Evolutionary conservation across 2,329 filamentous ascomycete genomes (phyloP).

Genomic region (Fusarium pseudograminearum): DNA sequence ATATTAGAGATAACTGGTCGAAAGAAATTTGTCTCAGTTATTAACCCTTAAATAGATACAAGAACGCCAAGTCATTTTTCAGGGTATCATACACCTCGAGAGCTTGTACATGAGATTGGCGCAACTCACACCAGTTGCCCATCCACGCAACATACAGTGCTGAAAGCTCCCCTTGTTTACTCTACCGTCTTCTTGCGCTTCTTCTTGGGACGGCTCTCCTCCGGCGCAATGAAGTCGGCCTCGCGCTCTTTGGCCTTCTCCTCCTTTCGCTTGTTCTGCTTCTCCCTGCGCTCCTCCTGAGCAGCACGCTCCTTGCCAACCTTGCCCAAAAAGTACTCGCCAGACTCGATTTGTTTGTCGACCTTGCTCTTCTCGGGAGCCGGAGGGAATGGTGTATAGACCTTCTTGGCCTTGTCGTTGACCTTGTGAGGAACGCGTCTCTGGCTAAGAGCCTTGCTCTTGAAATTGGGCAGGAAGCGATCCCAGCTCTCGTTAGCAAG

Average conservation of each 20-base stretch:
- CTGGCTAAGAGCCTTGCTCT: constrained; percentile 90
- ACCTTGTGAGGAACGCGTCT: constrained; percentile 85
- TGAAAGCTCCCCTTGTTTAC: constrained; percentile 37
- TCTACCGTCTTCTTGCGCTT: constrained; percentile 69
- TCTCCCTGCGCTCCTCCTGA: constrained; percentile 83
- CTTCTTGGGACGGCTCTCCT: constrained; percentile 77
- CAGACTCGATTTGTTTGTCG: constrained; percentile 96
- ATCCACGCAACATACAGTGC: constrained; percentile 30
- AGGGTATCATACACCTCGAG: constrained; percentile 49
- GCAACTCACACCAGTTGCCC: constrained; percentile 41
- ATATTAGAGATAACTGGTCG: not conserved
- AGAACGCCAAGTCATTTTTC: constrained; percentile 45
- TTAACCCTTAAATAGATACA: constrained; percentile 33
- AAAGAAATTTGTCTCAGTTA: constrained; percentile 21
- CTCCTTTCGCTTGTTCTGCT: constrained; percentile 87
- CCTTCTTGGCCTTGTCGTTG: constrained; percentile 92
- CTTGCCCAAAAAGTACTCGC: constrained; percentile 96
- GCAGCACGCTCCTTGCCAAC: constrained; percentile 88
- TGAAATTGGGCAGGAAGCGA: constrained; percentile 96
- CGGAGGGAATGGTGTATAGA: constrained; percentile 96
- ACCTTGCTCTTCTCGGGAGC: constrained; percentile 99
- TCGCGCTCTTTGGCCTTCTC: constrained; percentile 88
- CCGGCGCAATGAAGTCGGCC: constrained; percentile 87
- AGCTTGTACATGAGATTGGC: constrained; percentile 32
- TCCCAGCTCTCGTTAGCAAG: constrained; percentile 93